Percentiles rank a stretch among this genome's conserved stretches.
These are phyloP conservation scores for Blastosporella zonata DNA, from an alignment of 1,284 basidiomycete genomes.

Conservation along the genomic window DNA sequence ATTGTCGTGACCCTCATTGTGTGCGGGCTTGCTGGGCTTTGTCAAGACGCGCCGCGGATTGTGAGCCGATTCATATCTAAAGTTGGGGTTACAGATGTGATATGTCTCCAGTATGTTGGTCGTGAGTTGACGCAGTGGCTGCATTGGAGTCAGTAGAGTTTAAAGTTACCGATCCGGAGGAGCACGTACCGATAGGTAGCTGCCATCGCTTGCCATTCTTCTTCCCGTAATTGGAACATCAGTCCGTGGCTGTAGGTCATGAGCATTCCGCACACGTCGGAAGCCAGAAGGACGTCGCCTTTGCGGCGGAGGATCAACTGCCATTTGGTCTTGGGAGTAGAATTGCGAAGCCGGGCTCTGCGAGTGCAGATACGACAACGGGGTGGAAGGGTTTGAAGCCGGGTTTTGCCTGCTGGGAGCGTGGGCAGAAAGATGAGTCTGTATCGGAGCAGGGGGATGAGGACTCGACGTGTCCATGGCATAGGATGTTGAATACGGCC, in stretches of 20 bases:
- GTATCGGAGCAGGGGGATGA: slow-evolving; percentile 48
- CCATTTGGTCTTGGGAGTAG: slow-evolving; percentile 67
- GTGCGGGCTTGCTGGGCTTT: slow-evolving; percentile 90
- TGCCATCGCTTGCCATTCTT: slow-evolving; percentile 64
- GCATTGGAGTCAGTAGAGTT: slow-evolving; percentile 16
- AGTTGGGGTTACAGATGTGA: slow-evolving; percentile 87
- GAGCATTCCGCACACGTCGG: slow-evolving; percentile 62
- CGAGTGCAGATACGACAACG: slow-evolving; percentile 59
- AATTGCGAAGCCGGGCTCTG: slow-evolving; percentile 50
- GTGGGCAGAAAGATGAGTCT: slow-evolving; percentile 45
- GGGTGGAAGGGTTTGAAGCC: slow-evolving; percentile 63
- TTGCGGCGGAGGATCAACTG: slow-evolving; percentile 63
- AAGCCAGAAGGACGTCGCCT: slow-evolving; percentile 70
- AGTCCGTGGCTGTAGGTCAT: slow-evolving; percentile 69
- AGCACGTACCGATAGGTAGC: slow-evolving; percentile 58
- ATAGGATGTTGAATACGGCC: slow-evolving; percentile 30
- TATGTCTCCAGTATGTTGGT: slow-evolving; percentile 86
- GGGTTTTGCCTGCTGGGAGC: slow-evolving; percentile 45
- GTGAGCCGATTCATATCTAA: slow-evolving; percentile 89
- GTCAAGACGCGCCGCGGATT: slow-evolving; percentile 94
- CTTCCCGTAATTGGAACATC: slow-evolving; percentile 56
- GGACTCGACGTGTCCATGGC: slow-evolving; percentile 63
- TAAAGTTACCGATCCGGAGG: slow-evolving; percentile 11
- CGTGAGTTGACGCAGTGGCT: slow-evolving; percentile 89
- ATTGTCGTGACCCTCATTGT: slow-evolving; percentile 95